phyloP scores from a whole-genome alignment of 768 basidiomycete species.

The Lentinula boryana region DNA sequence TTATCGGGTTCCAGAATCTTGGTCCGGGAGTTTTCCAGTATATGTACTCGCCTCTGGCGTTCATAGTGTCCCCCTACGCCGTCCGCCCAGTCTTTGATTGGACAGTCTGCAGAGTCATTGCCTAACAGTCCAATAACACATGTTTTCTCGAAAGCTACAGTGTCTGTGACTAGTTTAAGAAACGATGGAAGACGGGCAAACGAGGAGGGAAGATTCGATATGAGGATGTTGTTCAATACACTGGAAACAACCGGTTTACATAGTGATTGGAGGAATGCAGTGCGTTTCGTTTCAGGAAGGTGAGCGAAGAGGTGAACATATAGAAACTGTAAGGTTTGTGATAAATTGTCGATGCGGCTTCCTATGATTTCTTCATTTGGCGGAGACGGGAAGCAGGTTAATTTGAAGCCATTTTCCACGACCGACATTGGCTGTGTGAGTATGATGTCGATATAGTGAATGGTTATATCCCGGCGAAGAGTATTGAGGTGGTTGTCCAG shows the following conservation, averaged over 20 bases:
- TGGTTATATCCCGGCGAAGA: conserved; percentile 58
- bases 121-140: conserved; percentile 46
- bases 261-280: conserved; percentile 49
- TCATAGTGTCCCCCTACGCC: conserved; percentile 74
- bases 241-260: conserved; percentile 54
- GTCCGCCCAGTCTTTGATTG: conserved; percentile 65
- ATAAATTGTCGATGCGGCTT: conserved; percentile 49
- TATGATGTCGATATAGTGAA: conserved; percentile 53
- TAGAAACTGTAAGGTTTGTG: conserved; percentile 58
- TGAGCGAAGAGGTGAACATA: conserved; percentile 47
- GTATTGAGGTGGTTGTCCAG: conserved; percentile 51
- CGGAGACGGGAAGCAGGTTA: conserved; percentile 43
- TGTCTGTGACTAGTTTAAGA: conserved; percentile 47
- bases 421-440: conserved; percentile 48
- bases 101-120: conserved; percentile 37
- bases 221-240: conserved; percentile 60
- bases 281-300: conserved; percentile 41
- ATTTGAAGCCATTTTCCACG: conserved; percentile 31
- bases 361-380: conserved; percentile 31
- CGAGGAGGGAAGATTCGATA: conserved; percentile 65
- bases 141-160: conserved; percentile 61
- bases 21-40: conserved; percentile 57
- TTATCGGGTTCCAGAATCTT: conserved; percentile 43
- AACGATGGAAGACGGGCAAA: conserved; percentile 56
- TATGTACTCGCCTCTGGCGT: conserved; percentile 57